These are phyloP conservation scores for Aspergillus transmontanensis DNA, from an alignment of 2,329 filamentous ascomycete species.

Conservation along the genomic window DNA sequence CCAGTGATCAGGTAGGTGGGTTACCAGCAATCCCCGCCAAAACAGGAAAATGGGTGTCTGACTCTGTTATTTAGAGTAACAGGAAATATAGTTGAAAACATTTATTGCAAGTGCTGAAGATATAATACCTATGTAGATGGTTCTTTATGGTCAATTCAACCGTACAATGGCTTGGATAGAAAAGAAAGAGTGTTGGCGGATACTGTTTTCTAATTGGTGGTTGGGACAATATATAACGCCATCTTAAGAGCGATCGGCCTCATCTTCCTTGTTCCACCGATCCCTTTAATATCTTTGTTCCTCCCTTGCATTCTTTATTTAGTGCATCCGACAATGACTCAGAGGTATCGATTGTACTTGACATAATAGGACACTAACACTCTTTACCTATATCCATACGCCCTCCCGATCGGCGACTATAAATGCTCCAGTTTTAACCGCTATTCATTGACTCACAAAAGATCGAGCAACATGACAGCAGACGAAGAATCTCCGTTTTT, in stretches of 20 bases:
- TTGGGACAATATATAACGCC: not conserved
- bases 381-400: rapidly evolving
- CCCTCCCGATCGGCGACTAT: not conserved
- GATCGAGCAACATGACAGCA: not conserved
- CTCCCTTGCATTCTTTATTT: not conserved
- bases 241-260: not conserved
- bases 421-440: not conserved
- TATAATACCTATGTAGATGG: rapidly evolving
- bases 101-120: no score
- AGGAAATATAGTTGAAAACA: no score
- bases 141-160: no score
- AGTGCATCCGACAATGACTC: not conserved
- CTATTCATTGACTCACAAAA: not conserved
- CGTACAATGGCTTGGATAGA: no score
- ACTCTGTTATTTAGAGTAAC: no score
- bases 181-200: not conserved
- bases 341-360: not conserved
- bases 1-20: no score
- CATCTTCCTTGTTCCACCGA: not conserved
- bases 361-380: not conserved
- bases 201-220: not conserved
- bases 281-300: not conserved
- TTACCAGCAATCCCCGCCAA: no score
- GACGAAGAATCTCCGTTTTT: slow-evolving; percentile 4
- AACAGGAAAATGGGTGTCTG: no score